Evolutionary conservation across 106 monocot genomes (phyloP), one percentile per base, ranked within the genome.

Genomic region (Allium sativum): DNA sequence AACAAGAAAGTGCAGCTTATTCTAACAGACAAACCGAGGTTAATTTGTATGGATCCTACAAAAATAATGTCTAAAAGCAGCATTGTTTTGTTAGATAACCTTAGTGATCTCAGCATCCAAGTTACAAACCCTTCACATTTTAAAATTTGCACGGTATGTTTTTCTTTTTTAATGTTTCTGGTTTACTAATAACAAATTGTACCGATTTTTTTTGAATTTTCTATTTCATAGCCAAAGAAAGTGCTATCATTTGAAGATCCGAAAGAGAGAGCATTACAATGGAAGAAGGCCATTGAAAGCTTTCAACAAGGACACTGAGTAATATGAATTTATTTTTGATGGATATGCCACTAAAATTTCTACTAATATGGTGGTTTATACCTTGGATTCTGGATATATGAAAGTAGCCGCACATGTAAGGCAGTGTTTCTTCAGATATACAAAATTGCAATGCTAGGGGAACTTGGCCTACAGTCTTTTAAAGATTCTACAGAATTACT

Each of bases 1-100:
- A 92, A 73, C 65, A 99, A 92, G 77, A 99, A 92, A 70, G 92
- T 99, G 20, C 87, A 92, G 44, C 76, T 99, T 47, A 88, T 99
- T 57, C 82, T 99, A 22, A 99, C 98, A 42, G 79, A 99, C 72
- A 99, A 85, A 64, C 82, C 82, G 11, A 92, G 83, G 66, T 61
- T 99, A 58, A 78, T 92, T 53, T 88, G 72, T 51, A 72, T 99
- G 6, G 85, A 88, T 70, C 82, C 91, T 52, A 72, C 80, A 31
- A 99, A 88, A 59, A 46, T 83, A 78, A 63, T 67, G 63, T 66
- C 74, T 3, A 92, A 88, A 64, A 64, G 69, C 56, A 64, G 71
- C 45, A 83, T 99, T 6, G 72, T 99, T 48, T 99, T 82, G 92
- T 92, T 85, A 3, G 75, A 79, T 74, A 75, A 76, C 46, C 72